These are phyloP conservation scores for Phascolomyces articulosus DNA, from an alignment of 371 early-diverging fungal genomes.

Conservation along the genomic window DNA sequence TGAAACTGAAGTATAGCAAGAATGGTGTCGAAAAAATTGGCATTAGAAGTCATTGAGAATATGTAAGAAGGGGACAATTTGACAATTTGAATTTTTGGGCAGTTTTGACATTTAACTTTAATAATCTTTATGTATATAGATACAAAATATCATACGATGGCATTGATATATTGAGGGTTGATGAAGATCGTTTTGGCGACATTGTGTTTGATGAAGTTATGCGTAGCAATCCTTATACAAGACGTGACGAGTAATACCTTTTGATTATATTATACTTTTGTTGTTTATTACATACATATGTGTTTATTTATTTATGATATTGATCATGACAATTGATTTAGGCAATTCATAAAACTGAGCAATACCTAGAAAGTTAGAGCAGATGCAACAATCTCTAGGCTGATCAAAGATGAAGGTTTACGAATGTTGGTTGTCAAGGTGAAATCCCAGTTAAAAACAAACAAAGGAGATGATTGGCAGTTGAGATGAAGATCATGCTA, in stretches of 20 bases:
- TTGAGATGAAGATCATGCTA: neutral
- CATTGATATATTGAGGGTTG: neutral
- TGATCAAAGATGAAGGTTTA: neutral
- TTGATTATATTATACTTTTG: neutral
- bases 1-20: neutral
- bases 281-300: neutral
- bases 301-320: neutral
- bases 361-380: neutral
- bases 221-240: neutral
- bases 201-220: neutral
- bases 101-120: neutral
- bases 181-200: slow-evolving; percentile 1
- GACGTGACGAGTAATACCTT: slow-evolving; percentile 1
- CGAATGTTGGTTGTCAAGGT: neutral
- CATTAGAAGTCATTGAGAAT: neutral
- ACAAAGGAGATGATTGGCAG: neutral
- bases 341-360: neutral
- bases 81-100: neutral
- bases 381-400: neutral
- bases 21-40: neutral
- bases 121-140: neutral
- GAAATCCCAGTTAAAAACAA: neutral
- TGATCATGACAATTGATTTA: neutral
- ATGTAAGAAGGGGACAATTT: neutral
- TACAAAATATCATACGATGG: neutral